These are phyloP conservation scores for Phaeotremella skinneri DNA, from an alignment of 768 basidiomycete genomes.

Conservation along the genomic window DNA sequence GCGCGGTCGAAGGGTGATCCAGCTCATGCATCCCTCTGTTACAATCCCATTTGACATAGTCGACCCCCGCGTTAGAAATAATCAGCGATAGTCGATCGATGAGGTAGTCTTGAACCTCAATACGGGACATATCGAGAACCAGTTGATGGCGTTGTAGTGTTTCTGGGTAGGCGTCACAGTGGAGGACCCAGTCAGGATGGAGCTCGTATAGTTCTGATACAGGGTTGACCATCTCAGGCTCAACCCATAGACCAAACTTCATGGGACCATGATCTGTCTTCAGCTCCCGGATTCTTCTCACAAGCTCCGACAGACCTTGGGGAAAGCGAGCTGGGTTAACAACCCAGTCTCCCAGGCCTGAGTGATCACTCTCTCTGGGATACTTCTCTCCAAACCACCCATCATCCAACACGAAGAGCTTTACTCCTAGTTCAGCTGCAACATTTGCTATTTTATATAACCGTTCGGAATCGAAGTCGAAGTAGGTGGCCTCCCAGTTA, in stretches of 20 bases:
- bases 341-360: conserved; percentile 36
- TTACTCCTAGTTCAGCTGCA: conserved; percentile 25
- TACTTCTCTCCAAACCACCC: conserved; percentile 41
- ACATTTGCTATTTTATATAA: conserved; percentile 21
- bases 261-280: conserved; percentile 12
- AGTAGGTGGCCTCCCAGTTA: conserved; percentile 42
- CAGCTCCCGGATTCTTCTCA: conserved; percentile 14
- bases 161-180: conserved; percentile 12
- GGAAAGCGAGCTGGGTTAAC: conserved; percentile 27
- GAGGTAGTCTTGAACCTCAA: conserved; percentile 35
- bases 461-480: conserved; percentile 22
- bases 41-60: conserved; percentile 41
- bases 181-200: conserved; percentile 37
- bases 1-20: conserved; percentile 14
- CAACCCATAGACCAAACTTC: conserved; percentile 41
- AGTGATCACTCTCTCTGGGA: conserved; percentile 21
- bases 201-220: conserved; percentile 30
- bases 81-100: conserved; percentile 20
- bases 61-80: conserved; percentile 17
- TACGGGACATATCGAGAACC: conserved; percentile 27
- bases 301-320: conserved; percentile 22
- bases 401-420: conserved; percentile 42
- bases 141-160: conserved; percentile 32
- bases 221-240: conserved; percentile 43
- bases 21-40: conserved; percentile 39